Evolutionary conservation across 805 yeast genomes (phyloP), one percentile per base, ranked within the genome.

Genomic region (Suhomyces sp.): DNA sequence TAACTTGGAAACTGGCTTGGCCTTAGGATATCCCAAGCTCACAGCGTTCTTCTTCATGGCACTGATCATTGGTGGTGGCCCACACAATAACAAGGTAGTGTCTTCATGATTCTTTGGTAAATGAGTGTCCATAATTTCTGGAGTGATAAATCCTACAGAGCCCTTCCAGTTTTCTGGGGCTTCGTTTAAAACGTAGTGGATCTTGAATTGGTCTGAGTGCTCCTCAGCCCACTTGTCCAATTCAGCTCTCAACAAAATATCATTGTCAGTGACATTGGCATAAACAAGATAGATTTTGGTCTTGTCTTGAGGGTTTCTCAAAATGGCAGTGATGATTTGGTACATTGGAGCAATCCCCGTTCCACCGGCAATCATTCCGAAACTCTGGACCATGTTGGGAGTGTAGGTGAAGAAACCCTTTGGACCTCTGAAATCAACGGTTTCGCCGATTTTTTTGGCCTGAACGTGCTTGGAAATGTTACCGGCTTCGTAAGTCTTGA

Each of bases 331-430:
- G 59, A 92, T 83, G 59, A 91, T 85, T 76, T 91, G 97, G 71
- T 84, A 89, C 97, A 91, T 91, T 67, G 97, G 97, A 6, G 97
- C 87, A 63, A 91, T 87, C 68, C 97, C 97, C 37, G 97, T 89
- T 64, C 97, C 98, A 60, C 97, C 97, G 41, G 97, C 96, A 58
- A 93, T 84, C 97, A 92, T 92, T 50, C 87, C 90, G 53, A 92
- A 78, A 54, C 80, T 78, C 53, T 78, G 74, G 52, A 81, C 84
- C 84, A 86, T 84, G 72, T 88, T 89, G 60, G 96, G 90, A 49
- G 82, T 76, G 73, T 92, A 92, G 55, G 84, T 80, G 77, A 88
- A 90, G 63, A 83, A 83, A 6, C 98, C 97, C 72, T 88, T 89
- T 61, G 98, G 98, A 25, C 98, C 97, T 65, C 87, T 81, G 53